Evolutionary conservation across 345 rosid species (phyloP), one percentile per base, ranked within the genome.

Genomic region (Rhodamnia rubescens): DNA sequence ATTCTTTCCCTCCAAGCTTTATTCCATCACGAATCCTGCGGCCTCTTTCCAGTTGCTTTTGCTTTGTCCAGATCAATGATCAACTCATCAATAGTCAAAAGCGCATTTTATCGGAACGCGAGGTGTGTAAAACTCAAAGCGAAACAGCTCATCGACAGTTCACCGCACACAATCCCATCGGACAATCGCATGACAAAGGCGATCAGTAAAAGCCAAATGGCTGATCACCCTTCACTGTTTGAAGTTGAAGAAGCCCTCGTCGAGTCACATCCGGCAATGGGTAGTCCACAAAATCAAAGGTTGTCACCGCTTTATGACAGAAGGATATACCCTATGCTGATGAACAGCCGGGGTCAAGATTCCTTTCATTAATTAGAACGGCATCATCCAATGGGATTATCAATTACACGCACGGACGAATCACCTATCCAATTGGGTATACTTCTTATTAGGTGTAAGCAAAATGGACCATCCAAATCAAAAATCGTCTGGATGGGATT

Each of bases 331-430:
- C 42, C 42, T 29, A 64, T 16, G 0, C 42, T 27, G 5, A 27
- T 12, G 7, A 61, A 61, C 21, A 27, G 11, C 0, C 14, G 0
- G 10, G 7, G 74, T 2, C 0, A 0, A 0, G 21, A 36, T 69
- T 69, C 26, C 20, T 40, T 32, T 36, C 36, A 69, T 32, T 20
- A 69, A 18, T 36, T 18, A 36, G 42, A 69, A 32, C 0, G 26
- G 4, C 4, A 69, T 36, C 7, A 1, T 18, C 6, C 18, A 1
- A 18, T 69, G 24, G 0, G 0, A 32, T 64, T 16, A 0, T 61
- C 42, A 6, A 29, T 61, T 1, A 15, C 42, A 29, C 18, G 1
- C 2, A 7, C 3, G 2, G 3, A 3, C 7, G 40, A 9, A 16
- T 64, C 74, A 16, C 22, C 1, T 1, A 15, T 29, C 3, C 0